Percentiles rank a stretch among this genome's conserved stretches.
Conservation (phyloP, 2,329 filamentous ascomycete species). For the Bipolaris victoriae region DNA sequence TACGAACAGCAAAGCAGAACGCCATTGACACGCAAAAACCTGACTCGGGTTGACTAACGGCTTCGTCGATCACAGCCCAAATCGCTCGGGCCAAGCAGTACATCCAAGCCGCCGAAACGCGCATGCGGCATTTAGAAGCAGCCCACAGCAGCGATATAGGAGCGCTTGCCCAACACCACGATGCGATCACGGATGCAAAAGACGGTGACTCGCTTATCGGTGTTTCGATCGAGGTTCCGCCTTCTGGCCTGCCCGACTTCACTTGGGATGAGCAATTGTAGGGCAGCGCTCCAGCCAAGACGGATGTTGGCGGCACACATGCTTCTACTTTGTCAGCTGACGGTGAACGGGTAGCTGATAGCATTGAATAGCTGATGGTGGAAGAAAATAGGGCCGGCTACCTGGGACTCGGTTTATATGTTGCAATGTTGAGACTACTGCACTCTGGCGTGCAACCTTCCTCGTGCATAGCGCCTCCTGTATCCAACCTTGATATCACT, state of each 20-base stretch:
- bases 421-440: slow-evolving; percentile 50
- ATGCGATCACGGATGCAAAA: neutral
- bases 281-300: neutral
- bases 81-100: slow-evolving; percentile 11
- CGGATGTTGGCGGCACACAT: slow-evolving; percentile 1
- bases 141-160: neutral
- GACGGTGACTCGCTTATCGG: slow-evolving; percentile 1
- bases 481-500: neutral
- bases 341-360: neutral
- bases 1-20: slow-evolving; percentile 59
- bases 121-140: slow-evolving; percentile 9
- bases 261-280: slow-evolving; percentile 8
- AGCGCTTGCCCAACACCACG: neutral
- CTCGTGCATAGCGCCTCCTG: slow-evolving; percentile 1
- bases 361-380: neutral
- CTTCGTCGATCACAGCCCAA: slow-evolving; percentile 16
- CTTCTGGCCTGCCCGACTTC: slow-evolving; percentile 5
- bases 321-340: neutral
- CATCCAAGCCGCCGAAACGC: slow-evolving; percentile 12
- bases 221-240: slow-evolving; percentile 7
- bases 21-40: slow-evolving; percentile 54
- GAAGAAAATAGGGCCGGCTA: slow-evolving; percentile 52
- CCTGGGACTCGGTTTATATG: slow-evolving; percentile 55
- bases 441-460: slow-evolving; percentile 10
- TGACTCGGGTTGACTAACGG: slow-evolving; percentile 18